phyloP scores from a whole-genome alignment of 208 protist genomes.

The Leishmania martiniquensis region DNA sequence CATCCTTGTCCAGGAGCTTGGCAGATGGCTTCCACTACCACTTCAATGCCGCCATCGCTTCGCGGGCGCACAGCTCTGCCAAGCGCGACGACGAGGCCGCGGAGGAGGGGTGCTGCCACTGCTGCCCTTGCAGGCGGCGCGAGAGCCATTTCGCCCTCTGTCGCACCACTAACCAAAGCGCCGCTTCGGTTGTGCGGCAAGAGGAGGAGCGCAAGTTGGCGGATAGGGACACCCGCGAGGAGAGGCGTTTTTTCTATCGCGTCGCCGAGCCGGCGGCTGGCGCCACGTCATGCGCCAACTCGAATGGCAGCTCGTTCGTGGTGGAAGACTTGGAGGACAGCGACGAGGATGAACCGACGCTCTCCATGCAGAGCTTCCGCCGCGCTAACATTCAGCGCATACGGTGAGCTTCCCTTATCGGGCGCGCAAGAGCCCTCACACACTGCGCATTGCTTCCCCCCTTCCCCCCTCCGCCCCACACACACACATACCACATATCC shows the following conservation, averaged over 20 bases:
- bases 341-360: conserved; percentile 46
- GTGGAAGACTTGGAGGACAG: conserved; percentile 29
- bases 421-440: too few relatives aligned
- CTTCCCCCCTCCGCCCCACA: too few relatives aligned
- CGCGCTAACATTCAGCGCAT: conserved; percentile 31
- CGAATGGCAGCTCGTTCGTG: background rate
- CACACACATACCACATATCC: too few relatives aligned
- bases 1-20: background rate
- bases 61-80: background rate
- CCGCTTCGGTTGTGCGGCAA: background rate
- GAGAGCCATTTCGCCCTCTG: conserved; percentile 45
- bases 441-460: too few relatives aligned
- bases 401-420: too few relatives aligned
- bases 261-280: background rate
- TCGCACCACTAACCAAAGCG: conserved; percentile 4
- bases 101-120: conserved; percentile 42
- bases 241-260: background rate
- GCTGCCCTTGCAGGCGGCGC: conserved; percentile 49
- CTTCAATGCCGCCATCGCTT: background rate
- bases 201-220: background rate
- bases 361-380: conserved; percentile 58
- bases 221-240: background rate
- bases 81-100: conserved; percentile 2
- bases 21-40: background rate
- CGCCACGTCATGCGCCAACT: background rate